A percentile compares a stretch with the other conserved stretches of the same genome.
Evolutionary conservation across 345 rosid species (phyloP).

Genomic region (Arabis hirsuta): DNA sequence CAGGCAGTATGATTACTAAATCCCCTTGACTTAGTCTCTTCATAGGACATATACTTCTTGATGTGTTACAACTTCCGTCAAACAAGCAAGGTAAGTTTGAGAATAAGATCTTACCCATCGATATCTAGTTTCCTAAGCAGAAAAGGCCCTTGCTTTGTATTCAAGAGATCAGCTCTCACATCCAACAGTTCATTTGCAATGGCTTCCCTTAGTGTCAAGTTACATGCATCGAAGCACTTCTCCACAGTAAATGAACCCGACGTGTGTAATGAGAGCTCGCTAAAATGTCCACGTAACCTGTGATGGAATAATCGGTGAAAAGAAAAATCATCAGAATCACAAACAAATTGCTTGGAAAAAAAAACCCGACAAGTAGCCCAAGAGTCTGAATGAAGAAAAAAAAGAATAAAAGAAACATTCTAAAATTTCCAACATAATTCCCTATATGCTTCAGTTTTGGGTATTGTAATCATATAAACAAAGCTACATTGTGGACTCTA

Average conservation of each 20-base stretch:
- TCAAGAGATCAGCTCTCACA: conserved; percentile 63
- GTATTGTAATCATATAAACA: conserved; percentile 10
- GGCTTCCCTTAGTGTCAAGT: conserved; percentile 67
- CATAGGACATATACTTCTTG: not conserved
- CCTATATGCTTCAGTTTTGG: conserved; percentile 14
- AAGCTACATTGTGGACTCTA: conserved; percentile 18
- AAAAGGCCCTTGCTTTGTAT: conserved; percentile 84
- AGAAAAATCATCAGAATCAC: conserved; percentile 23
- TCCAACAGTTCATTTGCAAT: conserved; percentile 73
- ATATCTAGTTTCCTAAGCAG: conserved; percentile 78
- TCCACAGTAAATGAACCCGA: conserved; percentile 91
- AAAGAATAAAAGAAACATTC: not conserved
- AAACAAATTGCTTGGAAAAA: not conserved
- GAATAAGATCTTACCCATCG: conserved; percentile 64
- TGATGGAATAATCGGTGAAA: conserved; percentile 24
- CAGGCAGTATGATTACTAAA: not conserved
- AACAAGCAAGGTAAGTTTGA: conserved; percentile 10
- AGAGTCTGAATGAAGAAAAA: not conserved
- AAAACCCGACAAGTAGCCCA: not conserved
- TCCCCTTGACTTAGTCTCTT: not conserved
- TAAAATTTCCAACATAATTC: not conserved
- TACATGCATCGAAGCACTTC: conserved; percentile 77
- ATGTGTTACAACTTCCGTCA: conserved; percentile 19
- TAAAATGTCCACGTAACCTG: conserved; percentile 86
- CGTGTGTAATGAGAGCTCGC: conserved; percentile 67